Conservation (phyloP, 371 early-diverging fungal genomes). For the Apophysomyces variabilis region DNA sequence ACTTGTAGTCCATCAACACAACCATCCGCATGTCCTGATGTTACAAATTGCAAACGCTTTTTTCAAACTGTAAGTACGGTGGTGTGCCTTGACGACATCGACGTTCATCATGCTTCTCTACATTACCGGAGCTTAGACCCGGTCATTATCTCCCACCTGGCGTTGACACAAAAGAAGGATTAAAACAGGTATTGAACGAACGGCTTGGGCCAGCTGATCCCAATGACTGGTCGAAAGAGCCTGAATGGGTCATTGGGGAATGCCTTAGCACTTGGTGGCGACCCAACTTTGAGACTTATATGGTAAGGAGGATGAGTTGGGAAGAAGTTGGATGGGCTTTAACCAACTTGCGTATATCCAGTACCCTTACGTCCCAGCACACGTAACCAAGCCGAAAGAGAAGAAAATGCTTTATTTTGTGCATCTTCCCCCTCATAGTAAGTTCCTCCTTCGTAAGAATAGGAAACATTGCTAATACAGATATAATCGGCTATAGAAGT, state of each 20-base stretch:
- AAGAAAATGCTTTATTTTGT: slow-evolving; percentile 75
- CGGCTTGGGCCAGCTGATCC: slow-evolving; percentile 51
- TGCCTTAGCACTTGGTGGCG: slow-evolving; percentile 78
- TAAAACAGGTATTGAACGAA: slow-evolving; percentile 63
- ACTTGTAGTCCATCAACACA: slow-evolving; percentile 80
- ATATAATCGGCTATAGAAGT: slow-evolving; percentile 49
- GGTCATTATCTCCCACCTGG: slow-evolving; percentile 77
- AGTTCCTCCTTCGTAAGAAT: slow-evolving; percentile 15
- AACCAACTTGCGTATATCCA: slow-evolving; percentile 21
- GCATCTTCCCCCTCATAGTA: slow-evolving; percentile 78
- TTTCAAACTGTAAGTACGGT: slow-evolving; percentile 66
- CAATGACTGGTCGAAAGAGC: slow-evolving; percentile 30
- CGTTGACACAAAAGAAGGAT: slow-evolving; percentile 73
- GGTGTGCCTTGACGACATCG: too few species aligned
- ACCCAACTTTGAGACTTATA: slow-evolving; percentile 78
- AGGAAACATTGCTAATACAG: neutral
- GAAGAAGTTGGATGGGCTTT: neutral
- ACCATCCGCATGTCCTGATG: slow-evolving; percentile 83
- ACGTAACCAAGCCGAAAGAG: slow-evolving; percentile 82
- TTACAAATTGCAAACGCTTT: slow-evolving; percentile 77
- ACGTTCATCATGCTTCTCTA: neutral
- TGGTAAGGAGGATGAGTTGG: slow-evolving; percentile 50
- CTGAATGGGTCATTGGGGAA: slow-evolving; percentile 78
- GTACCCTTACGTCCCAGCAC: slow-evolving; percentile 85
- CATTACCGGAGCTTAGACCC: slow-evolving; percentile 52